Base-by-base conservation (phyloP, 1,139 yeast genomes). In the Keqinozyma sinolaborantium region DNA sequence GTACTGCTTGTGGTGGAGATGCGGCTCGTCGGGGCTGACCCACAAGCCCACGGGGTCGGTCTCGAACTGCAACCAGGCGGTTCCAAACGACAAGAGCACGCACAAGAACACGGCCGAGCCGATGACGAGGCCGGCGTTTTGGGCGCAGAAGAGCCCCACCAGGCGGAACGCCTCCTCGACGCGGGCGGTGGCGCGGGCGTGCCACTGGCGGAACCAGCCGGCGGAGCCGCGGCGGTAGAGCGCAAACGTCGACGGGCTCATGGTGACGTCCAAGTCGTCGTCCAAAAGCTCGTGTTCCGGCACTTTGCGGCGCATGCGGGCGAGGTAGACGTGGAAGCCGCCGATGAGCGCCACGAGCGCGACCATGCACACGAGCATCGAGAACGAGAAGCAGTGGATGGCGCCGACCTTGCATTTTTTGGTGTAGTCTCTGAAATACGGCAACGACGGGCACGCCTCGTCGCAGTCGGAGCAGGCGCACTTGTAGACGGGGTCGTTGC, bases 381-480 rank as follows among this genome's bases (percentile, higher is more conserved):
- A 61, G 48, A 86, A 73, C 0, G 95, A 80, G 41, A 83, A 77
- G 51, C 95, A 88, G 0, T 92, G 87, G 4, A 88, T 35, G 0
- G 62, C 54, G 1, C 84, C 88, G 3, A 85, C 69, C 14, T 53
- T 61, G 53, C 95, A 85, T 5, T 36, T 39, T 1, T 54, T 44
- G 2, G 52, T 43, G 18, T 58, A 54, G 14, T 53, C 58, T 1
- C 62, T 51, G 8, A 76, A 67, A 2, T 51, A 49, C 0, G 79
- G 77, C 19, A 90, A 64, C 1, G 44, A 51, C 0, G 97, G 97
- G 50, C 98, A 92, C 1, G 90, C 73, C 4, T 56, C 63, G 0
- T 83, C 77, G 54, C 98, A 92, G 57, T 92, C 98, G 0, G 95
- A 73, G 51, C 98, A 92, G 0, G 97, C 86, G 59, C 98, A 88